phyloP scores from a whole-genome alignment of 768 basidiomycete genomes.

The Pulveroboletus sp. region DNA sequence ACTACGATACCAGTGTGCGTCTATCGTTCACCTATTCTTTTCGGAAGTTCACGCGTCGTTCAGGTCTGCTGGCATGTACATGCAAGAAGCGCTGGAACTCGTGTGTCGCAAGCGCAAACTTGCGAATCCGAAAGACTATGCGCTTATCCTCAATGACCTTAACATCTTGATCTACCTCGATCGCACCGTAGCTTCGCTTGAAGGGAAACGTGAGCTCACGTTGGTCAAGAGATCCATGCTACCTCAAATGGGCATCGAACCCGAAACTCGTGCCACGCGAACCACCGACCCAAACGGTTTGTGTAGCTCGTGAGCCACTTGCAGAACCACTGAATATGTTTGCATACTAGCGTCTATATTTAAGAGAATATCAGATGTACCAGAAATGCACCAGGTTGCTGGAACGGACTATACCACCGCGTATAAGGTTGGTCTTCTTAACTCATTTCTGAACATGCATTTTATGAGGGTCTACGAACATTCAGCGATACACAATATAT shows the following conservation, averaged over 20 bases:
- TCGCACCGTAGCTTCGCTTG: conserved; percentile 91
- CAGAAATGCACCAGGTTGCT: conserved; percentile 50
- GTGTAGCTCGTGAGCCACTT: conserved; percentile 9
- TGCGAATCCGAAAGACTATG: conserved; percentile 72
- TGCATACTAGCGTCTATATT: conserved; percentile 76
- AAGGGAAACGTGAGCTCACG: conserved; percentile 78
- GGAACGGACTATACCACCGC: conserved; percentile 78
- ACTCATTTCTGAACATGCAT: background rate
- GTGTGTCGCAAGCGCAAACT: conserved; percentile 70
- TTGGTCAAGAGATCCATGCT: conserved; percentile 78
- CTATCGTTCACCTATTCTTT: background rate
- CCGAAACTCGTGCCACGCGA: conserved; percentile 56
- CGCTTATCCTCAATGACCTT: conserved; percentile 56
- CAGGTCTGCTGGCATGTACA: conserved; percentile 89
- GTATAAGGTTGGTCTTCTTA: conserved; percentile 61
- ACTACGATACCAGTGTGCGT: conserved; percentile 90
- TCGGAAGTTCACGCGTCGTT: background rate
- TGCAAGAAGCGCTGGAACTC: conserved; percentile 90
- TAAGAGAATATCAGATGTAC: conserved; percentile 73
- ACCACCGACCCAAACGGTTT: conserved; percentile 92
- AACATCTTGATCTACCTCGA: conserved; percentile 86
- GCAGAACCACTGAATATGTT: conserved; percentile 1
- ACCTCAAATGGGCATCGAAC: conserved; percentile 63
- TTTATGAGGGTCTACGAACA: background rate
- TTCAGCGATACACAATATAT: conserved; percentile 84